Evolutionary conservation across 192 early-diverging fungal species (phyloP).

Genomic region (Lunasporangiospora selenospora): DNA sequence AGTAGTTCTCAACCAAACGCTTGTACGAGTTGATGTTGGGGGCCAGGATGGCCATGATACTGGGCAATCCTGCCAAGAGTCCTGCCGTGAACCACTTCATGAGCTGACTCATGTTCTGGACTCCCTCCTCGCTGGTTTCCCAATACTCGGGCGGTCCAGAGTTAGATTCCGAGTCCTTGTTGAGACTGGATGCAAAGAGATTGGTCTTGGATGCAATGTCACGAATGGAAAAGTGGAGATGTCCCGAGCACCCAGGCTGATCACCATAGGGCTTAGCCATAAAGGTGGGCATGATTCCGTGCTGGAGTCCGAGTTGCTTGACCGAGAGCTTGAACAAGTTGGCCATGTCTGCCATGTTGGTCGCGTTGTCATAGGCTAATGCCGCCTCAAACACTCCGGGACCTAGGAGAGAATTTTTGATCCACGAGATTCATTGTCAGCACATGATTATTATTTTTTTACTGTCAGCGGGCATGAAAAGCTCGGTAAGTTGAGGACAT

Average conservation of each 20-base stretch:
- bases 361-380: slow-evolving; percentile 63
- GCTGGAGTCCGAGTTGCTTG: slow-evolving; percentile 71
- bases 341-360: slow-evolving; percentile 70
- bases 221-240: slow-evolving; percentile 72
- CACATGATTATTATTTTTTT: too few relatives aligned
- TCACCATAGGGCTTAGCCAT: slow-evolving; percentile 81
- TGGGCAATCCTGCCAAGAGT: slow-evolving; percentile 63
- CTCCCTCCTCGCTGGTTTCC: slow-evolving; percentile 20
- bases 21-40: slow-evolving; percentile 87
- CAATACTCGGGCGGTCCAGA: slow-evolving; percentile 2
- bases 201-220: slow-evolving; percentile 51
- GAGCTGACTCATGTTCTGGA: slow-evolving; percentile 50
- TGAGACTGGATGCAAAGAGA: slow-evolving; percentile 50
- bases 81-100: slow-evolving; percentile 62
- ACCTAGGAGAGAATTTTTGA: slow-evolving; percentile 39
- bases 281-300: slow-evolving; percentile 78
- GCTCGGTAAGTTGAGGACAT: too few relatives aligned
- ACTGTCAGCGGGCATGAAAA: too few relatives aligned
- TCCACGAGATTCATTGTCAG: too few relatives aligned
- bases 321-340: slow-evolving; percentile 77
- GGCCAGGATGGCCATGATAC: slow-evolving; percentile 71
- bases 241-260: slow-evolving; percentile 80
- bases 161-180: too few relatives aligned
- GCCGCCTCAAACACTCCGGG: slow-evolving; percentile 85
- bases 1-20: slow-evolving; percentile 80